Base-by-base conservation (phyloP, 2,329 filamentous ascomycete species). In the Escovopsis sp. region DNA sequence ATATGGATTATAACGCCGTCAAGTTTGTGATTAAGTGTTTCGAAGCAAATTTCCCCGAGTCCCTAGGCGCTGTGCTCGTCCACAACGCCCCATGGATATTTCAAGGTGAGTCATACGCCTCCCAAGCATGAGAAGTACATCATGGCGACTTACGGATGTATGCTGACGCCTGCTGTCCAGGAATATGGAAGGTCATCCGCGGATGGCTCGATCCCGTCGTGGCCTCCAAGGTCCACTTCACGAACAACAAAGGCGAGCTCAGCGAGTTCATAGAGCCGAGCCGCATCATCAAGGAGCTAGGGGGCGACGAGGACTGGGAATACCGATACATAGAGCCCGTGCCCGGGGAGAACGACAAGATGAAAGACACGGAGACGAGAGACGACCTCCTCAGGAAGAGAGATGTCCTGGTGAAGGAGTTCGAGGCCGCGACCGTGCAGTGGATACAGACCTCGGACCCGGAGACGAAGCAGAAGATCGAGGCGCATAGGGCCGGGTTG, bases 21-120 rank as follows among this genome's bases (percentile, higher is more conserved):
- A 98, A 94, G 52, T 98, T 96, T 61, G 94, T 98, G 80, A 94
- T 98, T 58, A 93, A 94, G 58, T 94, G 87, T 57, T 98, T 98
- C 52, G 90, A 98, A 62, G 90, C 90, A 40, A 96, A 98, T 55
- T 98, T 96, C 48, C 90, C 90, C 1, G 90, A 98, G 57, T 88
- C 76, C 33, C 68, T 98, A 1, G 90, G 88, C 19, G 71, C 80
- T 2, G 84, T 96, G 3, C 70, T 96, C 31, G 84, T 98, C 27
- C 90, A 98, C 65, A 94, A 94, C 56, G 78, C 90, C 1, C 90
- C 90, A 4, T 98, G 90, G 90, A 65, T 98, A 31, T 98, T 98
- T 62, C 87, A 93, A 65, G 79, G 83, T 79, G 57, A 37, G 65
- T 19, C 14, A 23, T 9, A n/a, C n/a, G n/a, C n/a, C n/a, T n/a